Conservation (phyloP, 108 stramenopile species). For the Aurantiochytrium sp. region DNA sequence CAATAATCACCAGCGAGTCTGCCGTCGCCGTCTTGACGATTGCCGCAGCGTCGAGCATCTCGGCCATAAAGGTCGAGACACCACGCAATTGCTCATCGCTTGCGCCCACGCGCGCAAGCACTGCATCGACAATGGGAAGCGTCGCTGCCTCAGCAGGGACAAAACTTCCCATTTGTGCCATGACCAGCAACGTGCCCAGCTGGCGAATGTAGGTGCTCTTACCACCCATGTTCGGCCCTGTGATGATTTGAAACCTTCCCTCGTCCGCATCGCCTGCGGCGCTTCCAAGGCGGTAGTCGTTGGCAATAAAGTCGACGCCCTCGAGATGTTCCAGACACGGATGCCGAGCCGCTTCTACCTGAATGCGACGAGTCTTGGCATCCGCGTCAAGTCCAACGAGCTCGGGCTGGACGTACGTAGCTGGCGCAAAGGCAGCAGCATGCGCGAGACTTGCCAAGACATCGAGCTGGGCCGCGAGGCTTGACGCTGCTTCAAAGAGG, state of each 20-base stretch:
- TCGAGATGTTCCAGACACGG: conserved; percentile 92
- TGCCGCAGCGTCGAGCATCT: conserved; percentile 91
- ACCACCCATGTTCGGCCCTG: conserved; percentile 95
- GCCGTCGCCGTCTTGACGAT: conserved; percentile 78
- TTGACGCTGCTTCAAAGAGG: neutral
- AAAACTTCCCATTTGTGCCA: conserved; percentile 89
- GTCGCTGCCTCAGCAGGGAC: conserved; percentile 71
- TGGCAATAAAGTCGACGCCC: conserved; percentile 78
- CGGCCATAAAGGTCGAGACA: conserved; percentile 97
- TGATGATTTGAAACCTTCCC: conserved; percentile 72
- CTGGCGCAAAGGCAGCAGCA: conserved; percentile 72
- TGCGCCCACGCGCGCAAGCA: conserved; percentile 86
- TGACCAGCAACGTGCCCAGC: conserved; percentile 76
- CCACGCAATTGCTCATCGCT: conserved; percentile 86
- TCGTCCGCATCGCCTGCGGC: conserved; percentile 3
- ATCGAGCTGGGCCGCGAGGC: neutral
- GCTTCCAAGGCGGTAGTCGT: conserved; percentile 58
- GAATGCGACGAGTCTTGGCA: neutral
- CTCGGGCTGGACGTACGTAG: conserved; percentile 67
- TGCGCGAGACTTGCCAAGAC: conserved; percentile 63
- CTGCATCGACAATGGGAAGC: conserved; percentile 79
- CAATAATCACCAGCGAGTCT: conserved; percentile 87
- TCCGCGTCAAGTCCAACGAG: conserved; percentile 60
- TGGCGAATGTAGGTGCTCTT: conserved; percentile 91
- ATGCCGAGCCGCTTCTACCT: conserved; percentile 75